Evolutionary conservation across 2,329 filamentous ascomycete species (phyloP), one percentile per base, ranked within the genome.

Genomic region (Botrytis galanthina): DNA sequence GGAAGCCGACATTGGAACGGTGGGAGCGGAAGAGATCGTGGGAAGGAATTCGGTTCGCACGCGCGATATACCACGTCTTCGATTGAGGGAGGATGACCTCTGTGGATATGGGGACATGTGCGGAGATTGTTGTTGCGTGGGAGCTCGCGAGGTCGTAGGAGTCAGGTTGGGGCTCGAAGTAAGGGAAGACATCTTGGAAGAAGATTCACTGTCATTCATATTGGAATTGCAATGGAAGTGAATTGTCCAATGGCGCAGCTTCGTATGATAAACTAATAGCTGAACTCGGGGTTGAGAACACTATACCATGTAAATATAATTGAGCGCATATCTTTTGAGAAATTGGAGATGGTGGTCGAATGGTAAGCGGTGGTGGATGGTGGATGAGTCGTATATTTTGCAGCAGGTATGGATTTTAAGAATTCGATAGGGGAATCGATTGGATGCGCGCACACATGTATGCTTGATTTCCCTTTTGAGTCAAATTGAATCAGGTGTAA

Each of bases 1-100:
- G 29, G 88, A 89, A 72, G 87, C 85, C 51, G 88, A 89, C 57
- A 83, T 80, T 48, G 87, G 86, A 59, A 86, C 79, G 46, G 83
- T 83, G 67, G 84, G 78, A 67, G 76, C 74, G 60, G 77, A 77
- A 51, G 75, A 73, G 46, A 78, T 76, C 7, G 75, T 70, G n/a
- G 78, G 76, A 20, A 78, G 74, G 66, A 78, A 78, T 73, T 71
- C 76, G 32, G 79, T 81, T 74, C 81, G 80, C 22, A 81, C 78
- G 77, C 80, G 75, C 63, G 75, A 80, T 20, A 79, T 79, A 10
- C 76, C 51, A 44, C 75, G 77, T 61, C 73, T 59, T 12, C 67
- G 63, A 64, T 74, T 76, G 26, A 75, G 69, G 16, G 75, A 74
- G 26, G 77, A 68, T 5, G 62, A 48, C 39, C 62, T 57, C 18